Base-by-base conservation (phyloP, 768 basidiomycete species). In the Boletus pseudo-olivaceus region DNA sequence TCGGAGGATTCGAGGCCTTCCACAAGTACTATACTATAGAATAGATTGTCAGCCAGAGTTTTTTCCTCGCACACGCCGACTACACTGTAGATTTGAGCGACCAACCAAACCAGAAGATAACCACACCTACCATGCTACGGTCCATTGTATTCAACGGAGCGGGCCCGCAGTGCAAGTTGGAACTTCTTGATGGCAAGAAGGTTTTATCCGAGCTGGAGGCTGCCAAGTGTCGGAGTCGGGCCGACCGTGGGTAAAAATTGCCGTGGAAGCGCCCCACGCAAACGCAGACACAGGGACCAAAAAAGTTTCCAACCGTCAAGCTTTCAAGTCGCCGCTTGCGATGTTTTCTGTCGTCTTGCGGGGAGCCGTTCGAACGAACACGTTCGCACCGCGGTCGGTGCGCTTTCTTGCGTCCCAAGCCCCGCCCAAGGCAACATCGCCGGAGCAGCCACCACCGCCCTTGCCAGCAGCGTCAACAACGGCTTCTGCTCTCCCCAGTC, bases 401-500 rank as follows among this genome's bases (percentile, higher is more conserved):
- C 69, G 70, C 47, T 49, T 8, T 34, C 42, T 70, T 14, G 58
- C 68, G 15, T 62, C 65, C 20, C 37, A 53, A 14, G 35, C 40
- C 0, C 65, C 65, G 7, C 65, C 63, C 14, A 58, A 65, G n/a
- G 14, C 49, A 17, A 30, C 53, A 10, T 41, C 51, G n/a, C 45
- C 54, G n/a, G 20, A 46, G 37, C 45, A 49, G 4, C 53, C 51
- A 19, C 49, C 51, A 17, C 39, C 55, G 26, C 48, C 53, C 40
- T 47, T 59, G 35, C 27, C 53, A 20, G 19, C 55, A 40, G 10
- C 52, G 9, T n/a, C 50, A 30, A 23, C 55, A 1, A 20, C 51
- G n/a, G 39, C 51, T 0, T 45, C 62, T 15, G 57, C 57, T 29
- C 58, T 81, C 6, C 80, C 82, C 5, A 83, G 78, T 50, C 75